Base-by-base conservation (phyloP, 345 rosid species). In the Citrus glauca region DNA sequence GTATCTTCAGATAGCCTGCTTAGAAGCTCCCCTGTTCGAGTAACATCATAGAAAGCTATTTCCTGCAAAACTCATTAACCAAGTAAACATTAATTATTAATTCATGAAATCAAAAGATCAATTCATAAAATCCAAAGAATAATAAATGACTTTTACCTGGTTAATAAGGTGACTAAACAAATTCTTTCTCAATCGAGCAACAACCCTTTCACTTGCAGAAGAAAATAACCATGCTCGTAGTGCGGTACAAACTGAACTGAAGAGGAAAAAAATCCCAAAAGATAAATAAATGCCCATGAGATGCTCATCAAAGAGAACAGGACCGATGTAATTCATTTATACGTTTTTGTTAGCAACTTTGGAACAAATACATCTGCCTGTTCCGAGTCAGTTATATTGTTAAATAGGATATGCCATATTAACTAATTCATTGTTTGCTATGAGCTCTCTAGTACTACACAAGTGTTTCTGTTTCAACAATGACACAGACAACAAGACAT, bases 1-100 rank as follows among this genome's bases (percentile, higher is more conserved):
- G 93, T 90, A 75, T 90, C 91, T 83, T 90, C 91, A 0, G 91
- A 88, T 45, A 90, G 81, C 81, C 93, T 86, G 78, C 91, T 90
- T 45, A 90, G 84, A 78, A 90, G 90, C 78, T 90, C 93, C 48
- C 93, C 93, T 3, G 93, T 90, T 78, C 90, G 74, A 33, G 91
- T 87, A 62, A 90, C 91, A 83, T 87, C 91, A 79, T 60, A 90
- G 81, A 90, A 90, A 65, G 90, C 91, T 71, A 90, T 88, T 74
- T 90, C 93, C 91, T 89, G 87, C 22, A 61, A 57, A 80, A 32
- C 19, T 68, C 53, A 48, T 66, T 38, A 74, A 53, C 57, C 62
- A 67, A 27, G 13, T 56, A 19, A 42, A 73, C 22, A 72, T 67
- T 59, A 82, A 53, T 8, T 45, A 45, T 30, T 61, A 61, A 38